Evolutionary conservation across 345 rosid species (phyloP).

Genomic region (Dipteronia sinensis): DNA sequence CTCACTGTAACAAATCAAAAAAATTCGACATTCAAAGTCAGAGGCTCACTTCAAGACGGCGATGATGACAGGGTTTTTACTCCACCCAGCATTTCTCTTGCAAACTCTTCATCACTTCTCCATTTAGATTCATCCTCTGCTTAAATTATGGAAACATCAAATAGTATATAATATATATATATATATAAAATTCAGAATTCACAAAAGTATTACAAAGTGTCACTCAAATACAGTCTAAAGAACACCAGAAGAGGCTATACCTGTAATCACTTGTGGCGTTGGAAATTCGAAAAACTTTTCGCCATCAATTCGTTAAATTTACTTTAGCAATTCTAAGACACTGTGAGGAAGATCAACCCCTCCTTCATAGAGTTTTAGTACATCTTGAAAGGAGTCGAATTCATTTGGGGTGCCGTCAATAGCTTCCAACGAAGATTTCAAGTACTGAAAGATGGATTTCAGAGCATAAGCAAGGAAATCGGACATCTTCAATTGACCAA

Average conservation of each 20-base stretch:
- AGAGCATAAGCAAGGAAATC: constrained; percentile 27
- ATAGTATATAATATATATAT: no score
- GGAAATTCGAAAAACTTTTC: constrained; percentile 33
- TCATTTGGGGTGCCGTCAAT: constrained; percentile 51
- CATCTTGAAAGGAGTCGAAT: constrained; percentile 57
- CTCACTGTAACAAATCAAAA: no score
- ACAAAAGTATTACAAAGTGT: background rate
- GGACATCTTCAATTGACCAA: constrained; percentile 68
- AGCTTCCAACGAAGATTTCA: constrained; percentile 53
- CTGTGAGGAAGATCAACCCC: constrained; percentile 50
- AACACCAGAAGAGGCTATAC: constrained; percentile 24
- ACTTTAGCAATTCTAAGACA: constrained; percentile 17
- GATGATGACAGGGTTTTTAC: constrained; percentile 63
- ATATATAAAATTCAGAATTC: no score
- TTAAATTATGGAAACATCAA: constrained; percentile 23
- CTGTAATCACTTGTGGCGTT: constrained; percentile 68
- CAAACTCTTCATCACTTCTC: constrained; percentile 77
- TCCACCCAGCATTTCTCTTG: constrained; percentile 83
- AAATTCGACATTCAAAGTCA: no score
- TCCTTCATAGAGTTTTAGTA: constrained; percentile 44
- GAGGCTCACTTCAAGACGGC: constrained; percentile 53
- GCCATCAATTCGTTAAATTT: no score
- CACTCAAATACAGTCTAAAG: no score
- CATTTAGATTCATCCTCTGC: constrained; percentile 41
- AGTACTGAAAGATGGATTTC: constrained; percentile 50